Conservation (phyloP, 2,329 filamentous ascomycete genomes). For the Trichoderma oligosporum region DNA sequence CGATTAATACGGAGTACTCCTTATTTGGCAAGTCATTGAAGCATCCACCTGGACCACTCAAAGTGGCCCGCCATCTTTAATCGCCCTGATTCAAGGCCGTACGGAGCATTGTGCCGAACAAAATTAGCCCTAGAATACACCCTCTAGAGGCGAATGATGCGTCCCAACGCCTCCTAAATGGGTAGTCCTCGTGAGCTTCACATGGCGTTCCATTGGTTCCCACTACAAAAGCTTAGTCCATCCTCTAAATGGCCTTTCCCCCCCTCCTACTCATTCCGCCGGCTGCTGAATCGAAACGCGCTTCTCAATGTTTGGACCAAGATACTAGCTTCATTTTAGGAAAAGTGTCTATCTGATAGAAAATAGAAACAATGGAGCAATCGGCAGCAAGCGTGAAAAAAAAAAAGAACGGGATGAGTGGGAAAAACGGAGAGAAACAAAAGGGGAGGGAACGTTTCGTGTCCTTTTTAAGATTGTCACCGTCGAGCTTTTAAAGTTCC, state of each 20-base stretch:
- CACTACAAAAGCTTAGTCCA: neutral
- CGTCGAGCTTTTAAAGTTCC: neutral
- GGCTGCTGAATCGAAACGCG: constrained; percentile 5
- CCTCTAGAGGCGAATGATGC: constrained; percentile 13
- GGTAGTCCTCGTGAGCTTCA: constrained; percentile 15
- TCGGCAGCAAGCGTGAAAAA: neutral
- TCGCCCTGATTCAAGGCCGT: no score
- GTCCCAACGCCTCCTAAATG: constrained; percentile 13
- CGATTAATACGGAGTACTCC: no score
- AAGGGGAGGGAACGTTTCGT: constrained; percentile 1
- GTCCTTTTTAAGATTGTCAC: constrained; percentile 4
- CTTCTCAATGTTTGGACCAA: neutral
- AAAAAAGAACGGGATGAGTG: no score
- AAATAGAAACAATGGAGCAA: constrained; percentile 7
- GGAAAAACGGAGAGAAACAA: constrained; percentile 1
- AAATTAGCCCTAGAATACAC: neutral
- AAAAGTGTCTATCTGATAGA: constrained; percentile 9
- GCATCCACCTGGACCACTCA: no score
- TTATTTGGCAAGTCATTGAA: no score
- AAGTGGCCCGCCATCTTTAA: no score
- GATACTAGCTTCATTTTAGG: constrained; percentile 16
- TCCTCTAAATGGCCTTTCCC: neutral
- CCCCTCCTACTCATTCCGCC: neutral
- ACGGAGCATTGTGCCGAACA: neutral
- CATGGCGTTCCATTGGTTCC: neutral